Evolutionary conservation across 805 yeast genomes (phyloP).

Genomic region (Saccharomycopsis fodiens): DNA sequence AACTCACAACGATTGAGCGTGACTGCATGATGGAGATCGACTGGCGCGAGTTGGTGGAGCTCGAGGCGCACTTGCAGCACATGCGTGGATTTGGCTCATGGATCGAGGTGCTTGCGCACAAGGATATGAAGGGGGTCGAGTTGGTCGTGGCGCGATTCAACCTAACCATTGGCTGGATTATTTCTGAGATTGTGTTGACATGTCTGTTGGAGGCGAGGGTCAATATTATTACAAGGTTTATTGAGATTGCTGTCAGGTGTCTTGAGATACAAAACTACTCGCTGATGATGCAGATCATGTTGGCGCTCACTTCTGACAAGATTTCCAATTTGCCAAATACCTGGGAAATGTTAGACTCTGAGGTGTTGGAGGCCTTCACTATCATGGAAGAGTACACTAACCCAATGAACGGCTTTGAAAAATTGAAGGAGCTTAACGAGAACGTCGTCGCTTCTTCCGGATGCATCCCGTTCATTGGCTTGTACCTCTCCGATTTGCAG

Average conservation of each 20-base stretch:
- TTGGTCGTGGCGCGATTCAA: conserved; percentile 81
- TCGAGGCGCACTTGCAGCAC: conserved; percentile 26
- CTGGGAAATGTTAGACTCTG: conserved; percentile 67
- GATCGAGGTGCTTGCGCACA: conserved; percentile 62
- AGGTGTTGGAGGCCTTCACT: conserved; percentile 61
- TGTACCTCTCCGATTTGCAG: conserved; percentile 75
- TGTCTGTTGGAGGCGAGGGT: conserved; percentile 50
- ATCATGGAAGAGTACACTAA: conserved; percentile 65
- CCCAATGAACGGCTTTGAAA: conserved; percentile 64
- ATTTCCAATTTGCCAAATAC: conserved; percentile 56
- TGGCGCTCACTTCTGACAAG: conserved; percentile 67
- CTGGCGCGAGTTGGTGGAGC: conserved; percentile 81
- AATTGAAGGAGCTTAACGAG: conserved; percentile 56
- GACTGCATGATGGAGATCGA: conserved; percentile 81
- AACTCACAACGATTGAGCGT: conserved; percentile 78
- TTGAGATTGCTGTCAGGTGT: conserved; percentile 78
- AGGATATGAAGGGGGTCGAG: conserved; percentile 62
- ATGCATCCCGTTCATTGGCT: conserved; percentile 83
- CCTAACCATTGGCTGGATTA: conserved; percentile 84
- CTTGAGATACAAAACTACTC: conserved; percentile 70
- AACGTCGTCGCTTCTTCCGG: conserved; percentile 60
- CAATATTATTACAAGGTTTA: conserved; percentile 71
- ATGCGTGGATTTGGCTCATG: conserved; percentile 73
- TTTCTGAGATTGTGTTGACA: conserved; percentile 78
- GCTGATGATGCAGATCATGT: conserved; percentile 77